These are phyloP conservation scores for Stereum hirsutum DNA, from an alignment of 1,284 basidiomycete genomes.

Conservation along the genomic window DNA sequence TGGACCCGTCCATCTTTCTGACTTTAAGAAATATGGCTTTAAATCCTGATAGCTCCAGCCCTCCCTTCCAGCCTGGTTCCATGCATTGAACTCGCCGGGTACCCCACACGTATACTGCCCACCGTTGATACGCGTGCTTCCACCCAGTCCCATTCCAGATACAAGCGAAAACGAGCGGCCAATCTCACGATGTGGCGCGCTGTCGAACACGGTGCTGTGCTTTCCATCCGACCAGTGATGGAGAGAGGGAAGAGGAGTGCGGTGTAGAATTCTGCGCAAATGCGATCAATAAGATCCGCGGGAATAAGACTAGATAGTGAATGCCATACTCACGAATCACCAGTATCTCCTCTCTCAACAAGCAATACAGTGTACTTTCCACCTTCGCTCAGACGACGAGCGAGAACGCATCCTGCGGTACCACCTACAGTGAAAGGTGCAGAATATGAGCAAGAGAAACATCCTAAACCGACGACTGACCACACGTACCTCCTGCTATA, in stretches of 20 bases:
- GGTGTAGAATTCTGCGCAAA: constrained; percentile 3
- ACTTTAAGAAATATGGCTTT: constrained; percentile 6
- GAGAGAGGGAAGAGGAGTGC: constrained; percentile 4
- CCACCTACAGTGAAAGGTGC: constrained; percentile 1
- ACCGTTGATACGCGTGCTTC: constrained; percentile 6
- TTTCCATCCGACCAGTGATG: constrained; percentile 9
- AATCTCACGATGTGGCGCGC: not conserved
- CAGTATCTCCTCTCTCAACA: constrained; percentile 7
- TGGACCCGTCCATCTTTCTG: constrained; percentile 3
- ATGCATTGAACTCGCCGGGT: constrained; percentile 5
- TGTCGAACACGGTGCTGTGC: constrained; percentile 7
- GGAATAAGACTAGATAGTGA: not conserved
- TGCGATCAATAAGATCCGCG: too few relatives aligned
- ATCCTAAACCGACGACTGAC: too few relatives aligned
- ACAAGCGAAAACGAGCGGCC: constrained; percentile 5
- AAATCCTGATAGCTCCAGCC: constrained; percentile 4
- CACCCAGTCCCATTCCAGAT: constrained; percentile 1
- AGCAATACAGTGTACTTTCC: constrained; percentile 3
- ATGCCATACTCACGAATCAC: constrained; percentile 7
- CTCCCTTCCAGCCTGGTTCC: constrained; percentile 1
- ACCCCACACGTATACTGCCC: constrained; percentile 5
- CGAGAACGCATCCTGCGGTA: constrained; percentile 9
- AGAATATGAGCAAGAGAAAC: not conserved
- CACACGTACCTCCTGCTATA: too few relatives aligned
- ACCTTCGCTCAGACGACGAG: constrained; percentile 9